Base-by-base conservation (phyloP, 2,329 filamentous ascomycete species). In the Cytospora piceicola region DNA sequence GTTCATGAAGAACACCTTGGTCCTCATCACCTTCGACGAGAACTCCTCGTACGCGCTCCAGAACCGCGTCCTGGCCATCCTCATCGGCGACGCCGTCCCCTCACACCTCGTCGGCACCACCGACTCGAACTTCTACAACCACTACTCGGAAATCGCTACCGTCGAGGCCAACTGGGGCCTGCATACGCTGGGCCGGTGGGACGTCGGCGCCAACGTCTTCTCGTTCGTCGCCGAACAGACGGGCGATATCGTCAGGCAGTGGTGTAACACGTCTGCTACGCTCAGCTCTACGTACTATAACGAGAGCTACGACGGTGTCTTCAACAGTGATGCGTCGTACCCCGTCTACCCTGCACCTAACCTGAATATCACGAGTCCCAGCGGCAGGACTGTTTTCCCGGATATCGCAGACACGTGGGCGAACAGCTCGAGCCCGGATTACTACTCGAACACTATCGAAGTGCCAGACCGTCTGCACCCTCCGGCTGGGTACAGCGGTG, bases 11-110 rank as follows among this genome's bases (percentile, higher is more conserved):
- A 68, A 68, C 52, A 68, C 66, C 11, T 52, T 95, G 1, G 83
- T 95, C 12, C 80, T 94, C 6, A 76, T 95, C 67, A 94, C 88
- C 12, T 95, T 93, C 72, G 92, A 95, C 69, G 92, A 95, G 79
- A 91, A 88, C 75, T 85, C 89, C 71, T 87, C 84, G 12, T 93
- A 93, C 77, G 76, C 81, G 7, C 78, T 81, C 30, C 83, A 85
- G 71, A 95, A 95, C 82, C 82, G 82, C 51, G 84, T 95, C 61
- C 85, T 92, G 67, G 85, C 81, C 68, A 83, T 95, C 69, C 83
- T 95, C 0, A 79, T 95, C 3, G 92, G 92, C 20, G 91, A 91
- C 66, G 89, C 88, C n/a, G 77, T 96, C 2, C 90, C 90, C 14
- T 61, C 80, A 5, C 61, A 83, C n/a, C 82, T 90, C 1, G 78